Percentiles rank a stretch among this genome's conserved stretches.
phyloP scores from a whole-genome alignment of 2,329 filamentous ascomycete species.

The Aspergillus costaricaensis region DNA sequence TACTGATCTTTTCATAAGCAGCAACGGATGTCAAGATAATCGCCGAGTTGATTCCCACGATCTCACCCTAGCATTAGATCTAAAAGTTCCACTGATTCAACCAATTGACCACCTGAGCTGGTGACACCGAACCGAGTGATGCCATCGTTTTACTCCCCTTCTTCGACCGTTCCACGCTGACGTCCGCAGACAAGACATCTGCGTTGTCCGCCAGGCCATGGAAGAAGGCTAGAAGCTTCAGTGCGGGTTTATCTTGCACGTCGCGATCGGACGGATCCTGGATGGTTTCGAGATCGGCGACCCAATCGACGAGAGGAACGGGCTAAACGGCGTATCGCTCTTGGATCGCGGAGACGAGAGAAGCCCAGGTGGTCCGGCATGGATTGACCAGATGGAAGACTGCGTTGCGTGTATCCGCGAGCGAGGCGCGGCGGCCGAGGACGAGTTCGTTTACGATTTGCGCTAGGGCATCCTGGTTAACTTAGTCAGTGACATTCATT shows the following conservation, averaged over 20 bases:
- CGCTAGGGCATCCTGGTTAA: conserved; percentile 39
- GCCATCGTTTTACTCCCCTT: too few species aligned
- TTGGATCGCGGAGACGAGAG: conserved; percentile 44
- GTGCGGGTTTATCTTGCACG: conserved; percentile 47
- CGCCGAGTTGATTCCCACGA: too few species aligned
- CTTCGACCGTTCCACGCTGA: conserved; percentile 18
- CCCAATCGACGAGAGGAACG: conserved; percentile 50
- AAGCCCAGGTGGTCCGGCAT: conserved; percentile 40
- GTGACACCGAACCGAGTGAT: too few species aligned
- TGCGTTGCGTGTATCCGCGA: conserved; percentile 11
- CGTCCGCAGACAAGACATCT: conserved; percentile 34
- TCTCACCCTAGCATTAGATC: too few species aligned
- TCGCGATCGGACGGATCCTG: conserved; percentile 38
- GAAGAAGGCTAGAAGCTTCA: conserved; percentile 56
- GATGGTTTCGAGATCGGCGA: conserved; percentile 44
- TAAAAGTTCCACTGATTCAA: too few species aligned
- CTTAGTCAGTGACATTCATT: too few species aligned
- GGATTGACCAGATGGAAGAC: conserved; percentile 55
- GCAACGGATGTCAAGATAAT: too few species aligned
- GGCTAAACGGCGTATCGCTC: conserved; percentile 45
- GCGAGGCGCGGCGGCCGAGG: conserved; percentile 29
- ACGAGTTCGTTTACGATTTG: conserved; percentile 50
- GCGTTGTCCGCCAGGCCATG: conserved; percentile 30
- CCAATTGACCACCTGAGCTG: too few species aligned
- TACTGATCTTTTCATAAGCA: too few species aligned